phyloP scores from a whole-genome alignment of 495 filamentous ascomycete genomes.

The Podospora anserina region DNA sequence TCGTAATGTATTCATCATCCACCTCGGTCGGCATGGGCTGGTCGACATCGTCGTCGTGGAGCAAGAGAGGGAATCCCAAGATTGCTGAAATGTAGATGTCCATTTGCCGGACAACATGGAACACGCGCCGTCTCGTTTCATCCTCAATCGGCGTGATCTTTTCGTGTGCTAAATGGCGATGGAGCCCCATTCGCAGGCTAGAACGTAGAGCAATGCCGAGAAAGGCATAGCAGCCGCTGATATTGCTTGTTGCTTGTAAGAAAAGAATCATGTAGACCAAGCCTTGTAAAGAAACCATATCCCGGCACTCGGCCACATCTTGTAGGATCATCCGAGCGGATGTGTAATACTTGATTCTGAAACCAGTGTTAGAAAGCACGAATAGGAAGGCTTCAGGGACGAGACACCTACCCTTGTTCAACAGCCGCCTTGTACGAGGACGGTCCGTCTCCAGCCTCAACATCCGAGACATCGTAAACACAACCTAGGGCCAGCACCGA shows the following conservation, averaged over 20 bases:
- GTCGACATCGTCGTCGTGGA: constrained; percentile 87
- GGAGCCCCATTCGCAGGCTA: constrained; percentile 80
- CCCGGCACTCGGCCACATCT: constrained; percentile 88
- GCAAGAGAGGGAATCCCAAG: constrained; percentile 77
- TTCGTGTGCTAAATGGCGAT: constrained; percentile 66
- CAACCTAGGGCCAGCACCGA: constrained; percentile 81
- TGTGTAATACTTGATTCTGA: constrained; percentile 80
- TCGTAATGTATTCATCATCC: constrained; percentile 90
- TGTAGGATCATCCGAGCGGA: constrained; percentile 68
- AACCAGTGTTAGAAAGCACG: constrained; percentile 11
- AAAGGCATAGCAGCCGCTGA: constrained; percentile 92
- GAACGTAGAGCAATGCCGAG: constrained; percentile 86
- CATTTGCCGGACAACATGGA: constrained; percentile 90
- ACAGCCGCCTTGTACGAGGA: constrained; percentile 64
- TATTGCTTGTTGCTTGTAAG: constrained; percentile 82
- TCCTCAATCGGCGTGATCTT: constrained; percentile 82
- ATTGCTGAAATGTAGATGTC: constrained; percentile 90
- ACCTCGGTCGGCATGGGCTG: constrained; percentile 80
- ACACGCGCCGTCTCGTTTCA: constrained; percentile 78
- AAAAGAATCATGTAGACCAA: constrained; percentile 92
- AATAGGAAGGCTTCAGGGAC: background rate
- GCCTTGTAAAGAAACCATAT: constrained; percentile 78
- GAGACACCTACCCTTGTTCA: constrained; percentile 66
- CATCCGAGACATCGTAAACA: constrained; percentile 65
- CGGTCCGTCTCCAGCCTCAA: constrained; percentile 24